These are phyloP conservation scores for Citropsis articulata DNA, from an alignment of 345 rosid species.

Conservation along the genomic window DNA sequence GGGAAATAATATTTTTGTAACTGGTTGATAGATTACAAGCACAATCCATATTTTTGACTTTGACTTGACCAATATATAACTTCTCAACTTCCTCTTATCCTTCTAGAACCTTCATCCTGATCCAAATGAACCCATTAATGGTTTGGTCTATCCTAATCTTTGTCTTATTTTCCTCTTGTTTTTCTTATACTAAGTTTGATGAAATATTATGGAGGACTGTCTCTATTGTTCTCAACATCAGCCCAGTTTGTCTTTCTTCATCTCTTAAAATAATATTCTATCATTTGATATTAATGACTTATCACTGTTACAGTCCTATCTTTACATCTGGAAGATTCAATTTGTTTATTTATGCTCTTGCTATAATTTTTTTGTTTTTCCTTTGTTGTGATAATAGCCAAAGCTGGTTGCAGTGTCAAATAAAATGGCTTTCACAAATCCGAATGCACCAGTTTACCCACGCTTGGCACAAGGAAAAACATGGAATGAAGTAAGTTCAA, in stretches of 20 bases:
- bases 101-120: slow-evolving; percentile 6
- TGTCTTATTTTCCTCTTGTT: not conserved
- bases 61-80: not conserved
- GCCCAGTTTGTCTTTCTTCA: not conserved
- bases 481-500: slow-evolving; percentile 64
- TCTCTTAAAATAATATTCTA: not conserved
- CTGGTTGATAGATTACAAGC: not conserved
- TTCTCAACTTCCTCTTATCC: not conserved
- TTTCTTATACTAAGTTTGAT: not conserved
- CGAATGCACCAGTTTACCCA: slow-evolving; percentile 70
- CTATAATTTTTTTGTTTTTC: not conserved
- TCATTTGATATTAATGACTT: not conserved
- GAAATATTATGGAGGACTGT: not conserved
- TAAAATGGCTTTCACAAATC: slow-evolving; percentile 49
- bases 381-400: slow-evolving; percentile 37
- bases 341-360: not conserved
- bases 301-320: not conserved
- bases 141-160: not conserved
- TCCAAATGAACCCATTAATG: not conserved
- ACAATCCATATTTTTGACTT: not conserved
- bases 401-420: slow-evolving; percentile 65
- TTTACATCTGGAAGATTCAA: not conserved
- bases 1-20: not conserved
- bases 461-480: slow-evolving; percentile 65
- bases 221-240: not conserved